phyloP scores from a whole-genome alignment of 176 grass and related monocot species.

The Carex pumila region DNA sequence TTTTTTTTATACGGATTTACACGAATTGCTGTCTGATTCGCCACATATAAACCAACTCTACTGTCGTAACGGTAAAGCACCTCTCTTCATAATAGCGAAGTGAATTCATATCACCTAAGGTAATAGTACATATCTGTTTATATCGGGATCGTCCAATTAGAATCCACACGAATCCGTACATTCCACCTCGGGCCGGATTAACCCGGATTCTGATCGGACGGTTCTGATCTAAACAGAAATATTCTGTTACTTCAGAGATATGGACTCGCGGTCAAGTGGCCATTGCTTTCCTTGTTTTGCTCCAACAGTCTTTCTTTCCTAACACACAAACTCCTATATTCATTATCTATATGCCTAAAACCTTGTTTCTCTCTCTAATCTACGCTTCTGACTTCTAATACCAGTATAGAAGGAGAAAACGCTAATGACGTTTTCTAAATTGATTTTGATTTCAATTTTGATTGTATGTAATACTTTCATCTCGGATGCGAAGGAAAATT shows the following conservation, averaged over 20 bases:
- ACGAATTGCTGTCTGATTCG: neutral
- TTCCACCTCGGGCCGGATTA: too few species aligned
- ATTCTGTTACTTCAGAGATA: too few species aligned
- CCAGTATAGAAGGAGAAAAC: neutral
- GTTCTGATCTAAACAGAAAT: too few species aligned
- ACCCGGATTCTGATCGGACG: too few species aligned
- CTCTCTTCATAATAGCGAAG: neutral
- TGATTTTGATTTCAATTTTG: neutral
- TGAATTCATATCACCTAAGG: too few species aligned
- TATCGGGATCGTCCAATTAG: too few species aligned
- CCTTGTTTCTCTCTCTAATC: neutral
- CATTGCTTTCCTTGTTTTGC: neutral
- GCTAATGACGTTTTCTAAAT: neutral
- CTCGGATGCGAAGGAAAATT: neutral
- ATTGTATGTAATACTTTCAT: neutral
- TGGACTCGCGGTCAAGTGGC: neutral
- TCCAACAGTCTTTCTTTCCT: neutral
- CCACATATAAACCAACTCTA: neutral
- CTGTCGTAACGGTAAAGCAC: neutral
- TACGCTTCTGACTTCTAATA: neutral
- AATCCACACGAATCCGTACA: too few species aligned
- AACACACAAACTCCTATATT: neutral
- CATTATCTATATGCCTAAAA: neutral
- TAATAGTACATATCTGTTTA: too few species aligned
- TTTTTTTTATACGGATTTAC: neutral